These are phyloP conservation scores for Metarhizium album DNA, from an alignment of 2,329 filamentous ascomycete species.

Conservation along the genomic window DNA sequence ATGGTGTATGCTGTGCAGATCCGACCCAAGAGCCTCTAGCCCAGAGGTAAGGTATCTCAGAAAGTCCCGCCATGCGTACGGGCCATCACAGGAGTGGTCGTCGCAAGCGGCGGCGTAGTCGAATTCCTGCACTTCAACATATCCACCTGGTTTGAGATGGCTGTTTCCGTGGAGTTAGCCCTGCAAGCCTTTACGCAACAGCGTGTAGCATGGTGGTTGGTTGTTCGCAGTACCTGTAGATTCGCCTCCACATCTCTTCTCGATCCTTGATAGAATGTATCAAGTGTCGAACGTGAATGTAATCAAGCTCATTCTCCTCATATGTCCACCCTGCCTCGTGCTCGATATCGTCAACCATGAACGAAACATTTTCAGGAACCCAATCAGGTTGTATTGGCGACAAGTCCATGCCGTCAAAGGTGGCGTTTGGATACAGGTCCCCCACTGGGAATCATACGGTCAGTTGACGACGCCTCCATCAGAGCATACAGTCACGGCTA, in stretches of 20 bases:
- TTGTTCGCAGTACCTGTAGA: constrained; percentile 25
- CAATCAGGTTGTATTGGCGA: constrained; percentile 42
- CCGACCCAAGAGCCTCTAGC: constrained; percentile 29
- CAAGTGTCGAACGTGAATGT: constrained; percentile 37
- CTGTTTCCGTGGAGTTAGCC: constrained; percentile 15
- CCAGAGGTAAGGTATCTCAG: constrained; percentile 29
- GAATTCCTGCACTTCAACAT: constrained; percentile 39
- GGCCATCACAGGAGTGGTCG: constrained; percentile 30
- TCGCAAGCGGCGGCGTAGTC: constrained; percentile 30
- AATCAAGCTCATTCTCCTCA: constrained; percentile 34
- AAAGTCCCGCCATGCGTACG: constrained; percentile 38
- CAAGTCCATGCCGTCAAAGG: constrained; percentile 37
- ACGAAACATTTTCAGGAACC: constrained; percentile 40
- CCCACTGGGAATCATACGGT: constrained; percentile 26
- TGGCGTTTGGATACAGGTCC: constrained; percentile 32
- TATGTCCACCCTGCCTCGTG: constrained; percentile 39
- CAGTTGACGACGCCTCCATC: background rate
- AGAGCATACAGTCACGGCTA: background rate
- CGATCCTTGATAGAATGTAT: constrained; percentile 34
- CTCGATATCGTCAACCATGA: constrained; percentile 42
- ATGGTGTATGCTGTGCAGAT: constrained; percentile 28
- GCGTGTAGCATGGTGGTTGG: background rate
- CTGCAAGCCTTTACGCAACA: background rate
- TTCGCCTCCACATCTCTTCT: constrained; percentile 28
- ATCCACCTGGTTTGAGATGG: constrained; percentile 41